Evolutionary conservation across 2,329 filamentous ascomycete genomes (phyloP).

Genomic region (Colletotrichum sublineola): DNA sequence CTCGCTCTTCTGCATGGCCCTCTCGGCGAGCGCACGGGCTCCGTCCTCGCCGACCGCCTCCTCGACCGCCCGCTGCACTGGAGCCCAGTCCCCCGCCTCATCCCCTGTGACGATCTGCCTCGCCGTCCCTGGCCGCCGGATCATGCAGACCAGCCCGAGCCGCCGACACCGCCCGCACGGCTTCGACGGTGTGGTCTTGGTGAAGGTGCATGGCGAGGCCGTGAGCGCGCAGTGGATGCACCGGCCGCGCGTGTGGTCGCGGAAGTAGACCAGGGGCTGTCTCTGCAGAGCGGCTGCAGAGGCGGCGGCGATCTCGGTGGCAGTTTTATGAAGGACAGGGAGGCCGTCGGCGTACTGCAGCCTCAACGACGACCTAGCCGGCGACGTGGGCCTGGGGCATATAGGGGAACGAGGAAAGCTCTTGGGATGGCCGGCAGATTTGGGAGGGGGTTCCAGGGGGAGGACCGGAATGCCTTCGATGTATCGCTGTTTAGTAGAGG

Average conservation of each 20-base stretch:
- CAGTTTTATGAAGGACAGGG: neutral
- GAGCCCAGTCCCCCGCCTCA: neutral
- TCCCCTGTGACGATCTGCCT: neutral
- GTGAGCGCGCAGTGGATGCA: slow-evolving; percentile 24
- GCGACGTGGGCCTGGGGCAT: neutral
- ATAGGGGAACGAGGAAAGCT: too few species aligned
- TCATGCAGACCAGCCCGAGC: neutral
- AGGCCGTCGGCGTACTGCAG: slow-evolving; percentile 17
- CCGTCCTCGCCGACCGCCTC: neutral
- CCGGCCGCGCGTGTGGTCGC: slow-evolving; percentile 9
- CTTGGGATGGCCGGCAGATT: neutral
- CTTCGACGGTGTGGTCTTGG: neutral
- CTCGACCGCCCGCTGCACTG: neutral
- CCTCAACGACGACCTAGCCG: neutral
- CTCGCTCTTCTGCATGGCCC: neutral
- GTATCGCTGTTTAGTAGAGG: neutral
- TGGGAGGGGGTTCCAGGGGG: neutral
- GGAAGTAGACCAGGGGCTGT: neutral
- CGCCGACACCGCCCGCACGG: slow-evolving; percentile 20
- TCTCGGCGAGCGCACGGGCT: slow-evolving; percentile 5
- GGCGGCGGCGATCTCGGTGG: neutral
- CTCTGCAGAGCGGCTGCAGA: neutral
- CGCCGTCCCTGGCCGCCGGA: slow-evolving; percentile 6
- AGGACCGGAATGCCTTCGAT: slow-evolving; percentile 5
- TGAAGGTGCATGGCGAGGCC: slow-evolving; percentile 14